Base-by-base conservation (phyloP, 345 rosid species). In the Raphanus raphanistrum region DNA sequence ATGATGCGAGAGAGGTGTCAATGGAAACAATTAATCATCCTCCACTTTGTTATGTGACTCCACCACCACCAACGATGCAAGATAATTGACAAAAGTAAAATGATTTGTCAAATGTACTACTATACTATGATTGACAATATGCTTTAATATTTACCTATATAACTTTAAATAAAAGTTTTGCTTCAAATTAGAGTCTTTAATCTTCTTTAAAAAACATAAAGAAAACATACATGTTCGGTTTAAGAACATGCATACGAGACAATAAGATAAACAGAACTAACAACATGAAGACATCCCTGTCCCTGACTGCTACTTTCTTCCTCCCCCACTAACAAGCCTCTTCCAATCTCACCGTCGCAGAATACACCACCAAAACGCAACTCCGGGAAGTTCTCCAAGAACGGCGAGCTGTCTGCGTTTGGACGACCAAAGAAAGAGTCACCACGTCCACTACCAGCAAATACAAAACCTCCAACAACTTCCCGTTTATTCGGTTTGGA, bases 391-490 rank as follows among this genome's bases (percentile, higher is more conserved):
- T 88, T 92, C 57, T 90, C 87, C 70, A 78, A 27, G 67, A 94
- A 79, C 1, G 97, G 97, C 6, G 82, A 84, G 80, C 86, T 83
- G 55, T 94, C 89, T 0, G 81, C 85, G 11, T 89, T 78, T 54
- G 1, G 68, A 4, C 72, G 64, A 17, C 79, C 84, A 41, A 87
- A 87, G 85, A 88, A 87, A 0, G 85, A 75, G 5, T 75, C 82
- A 8, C 93, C 87, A 0, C 97, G 93, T 45, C 88, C 86, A 28
- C 64, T 57, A 71, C 88, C 87, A 0, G 86, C 72, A 66, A 92
- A 87, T 13, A 89, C 83, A 71, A 90, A 86, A 36, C 98, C 93
- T 76, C 97, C 98, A 45, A 90, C 66, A 29, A 84, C 80, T 82
- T 87, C 88, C 25, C 28, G 67, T 63, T 74, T 83, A 21, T 74